These are phyloP conservation scores for Amphibolis antarctica DNA, from an alignment of 106 monocot genomes.

Conservation along the genomic window DNA sequence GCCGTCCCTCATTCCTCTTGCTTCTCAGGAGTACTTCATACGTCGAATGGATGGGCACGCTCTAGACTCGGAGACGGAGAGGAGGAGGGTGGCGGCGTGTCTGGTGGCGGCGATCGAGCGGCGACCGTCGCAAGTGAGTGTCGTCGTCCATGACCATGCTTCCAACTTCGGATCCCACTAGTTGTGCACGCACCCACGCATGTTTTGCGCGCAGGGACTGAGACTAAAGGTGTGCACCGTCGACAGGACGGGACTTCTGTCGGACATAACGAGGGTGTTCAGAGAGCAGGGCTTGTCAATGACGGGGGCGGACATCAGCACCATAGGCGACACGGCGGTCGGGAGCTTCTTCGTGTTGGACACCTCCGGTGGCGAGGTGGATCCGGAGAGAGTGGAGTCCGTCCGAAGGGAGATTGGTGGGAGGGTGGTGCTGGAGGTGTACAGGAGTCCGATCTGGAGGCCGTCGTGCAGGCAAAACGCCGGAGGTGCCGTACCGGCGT, in stretches of 20 bases:
- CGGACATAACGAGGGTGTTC: slow-evolving; percentile 38
- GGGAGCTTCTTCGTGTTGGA: slow-evolving; percentile 51
- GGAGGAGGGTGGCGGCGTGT: slow-evolving; percentile 30
- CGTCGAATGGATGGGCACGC: slow-evolving; percentile 38
- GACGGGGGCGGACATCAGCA: slow-evolving; percentile 32
- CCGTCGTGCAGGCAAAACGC: no score
- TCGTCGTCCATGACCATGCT: background rate
- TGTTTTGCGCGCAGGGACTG: slow-evolving; percentile 25
- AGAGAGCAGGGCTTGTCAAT: slow-evolving; percentile 52
- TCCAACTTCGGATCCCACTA: no score
- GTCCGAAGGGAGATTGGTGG: slow-evolving; percentile 19
- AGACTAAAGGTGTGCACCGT: slow-evolving; percentile 26
- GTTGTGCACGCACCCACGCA: no score
- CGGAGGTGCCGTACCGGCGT: no score
- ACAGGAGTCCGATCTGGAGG: background rate
- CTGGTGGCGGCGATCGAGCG: slow-evolving; percentile 52
- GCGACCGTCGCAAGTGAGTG: slow-evolving; percentile 42
- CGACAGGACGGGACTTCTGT: slow-evolving; percentile 39
- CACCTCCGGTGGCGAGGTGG: slow-evolving; percentile 19
- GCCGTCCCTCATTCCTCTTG: no score
- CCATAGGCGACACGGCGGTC: slow-evolving; percentile 19
- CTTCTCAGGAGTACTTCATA: slow-evolving; percentile 56
- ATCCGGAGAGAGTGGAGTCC: slow-evolving; percentile 19
- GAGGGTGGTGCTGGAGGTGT: slow-evolving; percentile 16
- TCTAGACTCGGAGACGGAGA: slow-evolving; percentile 31